Conservation (phyloP, 2,329 filamentous ascomycete species). For the Beauveria varroae region DNA sequence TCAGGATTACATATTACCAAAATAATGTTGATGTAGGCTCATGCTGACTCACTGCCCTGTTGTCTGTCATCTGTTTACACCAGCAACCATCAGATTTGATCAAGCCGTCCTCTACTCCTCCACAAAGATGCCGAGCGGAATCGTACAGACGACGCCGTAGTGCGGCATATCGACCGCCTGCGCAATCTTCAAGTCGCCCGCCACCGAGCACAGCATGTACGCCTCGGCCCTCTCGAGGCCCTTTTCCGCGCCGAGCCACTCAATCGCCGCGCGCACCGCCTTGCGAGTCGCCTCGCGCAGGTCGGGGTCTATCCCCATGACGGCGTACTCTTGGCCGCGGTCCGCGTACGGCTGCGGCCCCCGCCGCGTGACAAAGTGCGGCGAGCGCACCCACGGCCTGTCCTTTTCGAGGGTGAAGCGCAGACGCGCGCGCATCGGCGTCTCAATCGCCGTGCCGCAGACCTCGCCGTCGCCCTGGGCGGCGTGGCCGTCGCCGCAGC, state of each 20-base stretch:
- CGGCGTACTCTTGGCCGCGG: constrained; percentile 33
- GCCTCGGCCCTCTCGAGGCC: constrained; percentile 37
- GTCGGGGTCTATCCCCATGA: constrained; percentile 39
- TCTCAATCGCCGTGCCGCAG: constrained; percentile 50
- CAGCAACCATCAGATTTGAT: not conserved
- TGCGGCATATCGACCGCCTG: constrained; percentile 49
- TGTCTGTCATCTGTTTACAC: not conserved
- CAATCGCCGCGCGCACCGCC: constrained; percentile 39
- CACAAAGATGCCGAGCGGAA: constrained; percentile 41
- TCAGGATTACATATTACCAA: not conserved
- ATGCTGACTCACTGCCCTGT: not conserved
- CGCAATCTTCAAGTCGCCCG: constrained; percentile 41
- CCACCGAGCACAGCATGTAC: constrained; percentile 45
- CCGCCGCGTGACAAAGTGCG: constrained; percentile 36
- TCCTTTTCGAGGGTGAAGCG: constrained; percentile 40
- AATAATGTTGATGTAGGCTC: not conserved
- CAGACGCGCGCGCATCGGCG: constrained; percentile 40
- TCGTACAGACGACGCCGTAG: constrained; percentile 40
- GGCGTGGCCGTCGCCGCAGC: constrained; percentile 46
- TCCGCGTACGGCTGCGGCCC: constrained; percentile 13
- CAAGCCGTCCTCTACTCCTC: constrained; percentile 1
- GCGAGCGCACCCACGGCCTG: constrained; percentile 37
- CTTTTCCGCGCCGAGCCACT: constrained; percentile 40
- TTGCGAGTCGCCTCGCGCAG: constrained; percentile 40
- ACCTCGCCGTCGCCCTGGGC: constrained; percentile 48